Evolutionary conservation across 345 rosid species (phyloP).

Genomic region (Limnanthes douglasii): DNA sequence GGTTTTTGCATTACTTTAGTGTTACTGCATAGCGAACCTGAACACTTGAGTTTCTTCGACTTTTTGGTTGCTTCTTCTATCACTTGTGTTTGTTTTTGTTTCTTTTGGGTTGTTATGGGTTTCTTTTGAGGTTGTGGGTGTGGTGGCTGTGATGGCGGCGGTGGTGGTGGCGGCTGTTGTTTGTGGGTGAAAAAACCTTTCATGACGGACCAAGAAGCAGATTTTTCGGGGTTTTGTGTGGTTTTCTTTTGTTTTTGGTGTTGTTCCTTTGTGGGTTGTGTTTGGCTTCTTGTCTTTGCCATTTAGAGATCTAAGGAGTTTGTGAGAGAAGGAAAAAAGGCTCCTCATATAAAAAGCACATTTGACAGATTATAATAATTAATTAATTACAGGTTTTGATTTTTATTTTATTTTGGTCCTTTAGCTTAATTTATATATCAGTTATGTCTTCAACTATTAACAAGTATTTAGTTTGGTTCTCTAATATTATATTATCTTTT

Average conservation of each 20-base stretch:
- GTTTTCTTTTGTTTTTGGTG: conserved; percentile 16
- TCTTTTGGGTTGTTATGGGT: conserved; percentile 4
- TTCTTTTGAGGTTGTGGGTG: conserved; percentile 3
- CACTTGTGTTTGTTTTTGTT: conserved; percentile 10
- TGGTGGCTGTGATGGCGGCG: conserved; percentile 13
- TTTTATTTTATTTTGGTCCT: too few relatives aligned
- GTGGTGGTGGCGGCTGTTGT: conserved; percentile 18
- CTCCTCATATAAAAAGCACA: too few relatives aligned
- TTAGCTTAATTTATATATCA: too few relatives aligned
- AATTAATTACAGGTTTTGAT: too few relatives aligned
- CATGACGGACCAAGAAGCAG: conserved; percentile 37
- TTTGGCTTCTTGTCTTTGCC: conserved; percentile 25
- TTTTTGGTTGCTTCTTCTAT: conserved; percentile 27
- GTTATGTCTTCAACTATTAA: too few relatives aligned
- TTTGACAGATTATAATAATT: too few relatives aligned
- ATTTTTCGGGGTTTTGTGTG: conserved; percentile 18
- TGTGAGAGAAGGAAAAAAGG: too few relatives aligned
- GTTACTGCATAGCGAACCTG: conserved; percentile 71
- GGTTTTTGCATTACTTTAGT: conserved; percentile 46
- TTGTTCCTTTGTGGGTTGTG: conserved; percentile 17
- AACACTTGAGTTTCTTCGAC: conserved; percentile 60
- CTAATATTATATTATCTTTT: too few relatives aligned
- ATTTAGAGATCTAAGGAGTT: too few relatives aligned
- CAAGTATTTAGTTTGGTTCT: too few relatives aligned
- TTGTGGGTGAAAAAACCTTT: conserved; percentile 40